A percentile compares a stretch with the other conserved stretches of the same genome.
Conservation (phyloP, 805 yeast species). For the Lachancea sp. region DNA sequence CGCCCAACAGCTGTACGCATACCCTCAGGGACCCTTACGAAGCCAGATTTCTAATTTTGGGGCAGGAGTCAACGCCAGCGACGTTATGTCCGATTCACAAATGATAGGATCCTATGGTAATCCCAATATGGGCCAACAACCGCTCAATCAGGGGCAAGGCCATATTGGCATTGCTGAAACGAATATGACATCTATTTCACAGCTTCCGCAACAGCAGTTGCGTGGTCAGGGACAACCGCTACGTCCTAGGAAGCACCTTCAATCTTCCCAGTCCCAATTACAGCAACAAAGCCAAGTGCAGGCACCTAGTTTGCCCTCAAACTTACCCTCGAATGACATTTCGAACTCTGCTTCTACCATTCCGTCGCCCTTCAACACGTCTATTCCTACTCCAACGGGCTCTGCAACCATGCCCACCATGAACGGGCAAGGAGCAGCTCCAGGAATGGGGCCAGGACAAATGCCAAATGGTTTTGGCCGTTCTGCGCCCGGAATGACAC, state of each 20-base stretch:
- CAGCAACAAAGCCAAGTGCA: slow-evolving; percentile 4
- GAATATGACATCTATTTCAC: neutral
- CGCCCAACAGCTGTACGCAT: slow-evolving; percentile 6
- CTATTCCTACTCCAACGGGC: slow-evolving; percentile 8
- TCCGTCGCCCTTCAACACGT: slow-evolving; percentile 8
- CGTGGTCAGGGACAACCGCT: neutral
- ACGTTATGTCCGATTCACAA: slow-evolving; percentile 9
- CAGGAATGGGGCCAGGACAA: neutral
- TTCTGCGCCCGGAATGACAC: neutral
- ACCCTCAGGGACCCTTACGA: slow-evolving; percentile 2
- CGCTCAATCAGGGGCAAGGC: neutral
- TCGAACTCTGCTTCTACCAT: slow-evolving; percentile 7
- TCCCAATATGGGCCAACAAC: slow-evolving; percentile 4
- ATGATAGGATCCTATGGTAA: slow-evolving; percentile 3
- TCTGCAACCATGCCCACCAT: slow-evolving; percentile 3
- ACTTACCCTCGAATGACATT: neutral
- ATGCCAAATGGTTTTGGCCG: neutral
- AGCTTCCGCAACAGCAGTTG: slow-evolving; percentile 1
- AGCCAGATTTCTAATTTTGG: slow-evolving; percentile 7
- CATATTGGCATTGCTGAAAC: neutral
- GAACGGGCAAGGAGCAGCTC: slow-evolving; percentile 1
- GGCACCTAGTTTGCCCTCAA: slow-evolving; percentile 3
- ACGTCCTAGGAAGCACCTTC: neutral
- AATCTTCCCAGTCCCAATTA: neutral
- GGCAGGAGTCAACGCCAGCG: slow-evolving; percentile 6